Percentiles rank a stretch among this genome's conserved stretches.
Conservation (phyloP, 2,329 filamentous ascomycete genomes). For the Tolypocladium inflatum region DNA sequence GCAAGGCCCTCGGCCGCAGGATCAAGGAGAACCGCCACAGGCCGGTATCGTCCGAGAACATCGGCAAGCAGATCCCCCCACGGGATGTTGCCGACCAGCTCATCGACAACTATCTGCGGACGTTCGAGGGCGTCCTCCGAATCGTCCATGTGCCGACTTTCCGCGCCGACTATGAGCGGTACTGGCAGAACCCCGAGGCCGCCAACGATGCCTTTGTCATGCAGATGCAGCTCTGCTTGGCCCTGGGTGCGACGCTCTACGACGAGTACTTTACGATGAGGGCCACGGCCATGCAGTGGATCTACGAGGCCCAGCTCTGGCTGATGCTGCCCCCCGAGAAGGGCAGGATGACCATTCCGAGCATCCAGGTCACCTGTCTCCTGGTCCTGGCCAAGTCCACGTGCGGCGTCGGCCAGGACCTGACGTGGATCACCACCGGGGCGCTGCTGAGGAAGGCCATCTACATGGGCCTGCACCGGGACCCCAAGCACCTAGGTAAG, state of each 20-base stretch:
- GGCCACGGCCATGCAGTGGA: conserved; percentile 35
- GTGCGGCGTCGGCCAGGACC: conserved; percentile 36
- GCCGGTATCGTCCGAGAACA: conserved; percentile 22
- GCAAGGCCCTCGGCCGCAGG: conserved; percentile 29
- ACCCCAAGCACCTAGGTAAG: conserved; percentile 38
- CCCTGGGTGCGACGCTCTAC: conserved; percentile 37
- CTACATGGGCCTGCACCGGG: conserved; percentile 49
- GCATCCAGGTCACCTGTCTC: conserved; percentile 43
- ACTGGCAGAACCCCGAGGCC: conserved; percentile 33
- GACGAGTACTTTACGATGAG: conserved; percentile 35
- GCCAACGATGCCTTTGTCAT: conserved; percentile 36
- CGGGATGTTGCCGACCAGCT: conserved; percentile 37
- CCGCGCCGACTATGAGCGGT: conserved; percentile 38
- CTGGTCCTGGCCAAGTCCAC: conserved; percentile 38
- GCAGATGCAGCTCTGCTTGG: conserved; percentile 44
- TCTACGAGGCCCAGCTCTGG: conserved; percentile 43
- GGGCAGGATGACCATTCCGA: conserved; percentile 34
- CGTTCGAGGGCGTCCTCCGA: conserved; percentile 46
- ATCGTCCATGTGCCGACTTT: conserved; percentile 51
- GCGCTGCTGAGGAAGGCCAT: conserved; percentile 43
- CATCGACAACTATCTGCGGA: conserved; percentile 43
- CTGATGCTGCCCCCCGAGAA: conserved; percentile 37
- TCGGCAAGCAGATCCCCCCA: conserved; percentile 29
- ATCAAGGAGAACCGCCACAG: conserved; percentile 31
- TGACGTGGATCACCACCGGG: conserved; percentile 43